Evolutionary conservation across 139 green algal genomes (phyloP).

Genomic region (Haematococcus sp.): DNA sequence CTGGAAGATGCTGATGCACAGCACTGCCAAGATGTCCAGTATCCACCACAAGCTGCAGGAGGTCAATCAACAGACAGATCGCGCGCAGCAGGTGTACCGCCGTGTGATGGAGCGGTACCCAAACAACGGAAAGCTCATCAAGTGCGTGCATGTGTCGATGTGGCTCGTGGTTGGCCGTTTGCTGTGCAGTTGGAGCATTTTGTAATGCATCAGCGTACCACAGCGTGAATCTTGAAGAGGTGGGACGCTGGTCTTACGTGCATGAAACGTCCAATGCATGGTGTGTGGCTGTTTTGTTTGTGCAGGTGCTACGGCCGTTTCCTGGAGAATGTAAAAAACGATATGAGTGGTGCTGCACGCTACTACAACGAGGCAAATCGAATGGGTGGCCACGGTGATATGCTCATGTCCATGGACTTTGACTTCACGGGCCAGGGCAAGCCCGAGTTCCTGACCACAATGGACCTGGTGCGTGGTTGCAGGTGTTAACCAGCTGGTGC

Average conservation of each 20-base stretch:
- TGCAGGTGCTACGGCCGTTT: constrained; percentile 31
- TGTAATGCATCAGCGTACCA: too few relatives aligned
- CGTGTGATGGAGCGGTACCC: constrained; percentile 41
- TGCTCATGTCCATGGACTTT: constrained; percentile 13
- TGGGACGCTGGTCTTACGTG: too few relatives aligned
- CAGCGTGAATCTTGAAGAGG: too few relatives aligned
- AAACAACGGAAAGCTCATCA: constrained; percentile 40
- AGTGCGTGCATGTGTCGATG: neutral
- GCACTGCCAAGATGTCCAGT: neutral
- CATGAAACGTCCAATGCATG: too few relatives aligned
- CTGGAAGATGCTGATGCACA: constrained; percentile 18
- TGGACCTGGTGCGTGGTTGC: constrained; percentile 31
- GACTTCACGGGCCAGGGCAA: constrained; percentile 13
- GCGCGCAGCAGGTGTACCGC: neutral
- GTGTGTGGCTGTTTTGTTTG: too few relatives aligned
- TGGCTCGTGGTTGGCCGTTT: too few relatives aligned
- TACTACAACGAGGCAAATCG: constrained; percentile 22
- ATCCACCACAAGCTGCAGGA: constrained; percentile 14
- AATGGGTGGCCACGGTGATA: neutral
- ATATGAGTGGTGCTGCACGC: constrained; percentile 6
- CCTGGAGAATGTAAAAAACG: constrained; percentile 36
- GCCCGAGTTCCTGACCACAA: constrained; percentile 28
- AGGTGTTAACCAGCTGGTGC: too few relatives aligned
- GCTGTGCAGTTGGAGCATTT: too few relatives aligned
- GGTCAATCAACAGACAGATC: constrained; percentile 3